Evolutionary conservation across 768 basidiomycete genomes (phyloP).

Genomic region (Rhodotorula sphaerocarpa): DNA sequence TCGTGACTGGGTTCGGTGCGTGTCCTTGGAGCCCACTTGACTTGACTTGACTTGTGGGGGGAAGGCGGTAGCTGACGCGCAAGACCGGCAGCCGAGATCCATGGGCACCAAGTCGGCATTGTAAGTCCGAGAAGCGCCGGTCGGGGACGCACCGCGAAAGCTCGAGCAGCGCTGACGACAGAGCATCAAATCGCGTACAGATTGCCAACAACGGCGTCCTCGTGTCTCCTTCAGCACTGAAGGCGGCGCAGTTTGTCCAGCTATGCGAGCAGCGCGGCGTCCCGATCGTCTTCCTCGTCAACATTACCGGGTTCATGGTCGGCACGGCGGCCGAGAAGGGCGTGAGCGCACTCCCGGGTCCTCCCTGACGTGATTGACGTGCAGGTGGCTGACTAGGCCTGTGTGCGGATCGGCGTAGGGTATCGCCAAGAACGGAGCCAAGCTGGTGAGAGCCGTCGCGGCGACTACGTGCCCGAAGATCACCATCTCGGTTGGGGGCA

Average conservation of each 20-base stretch:
- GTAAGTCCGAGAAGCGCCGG: conserved; percentile 37
- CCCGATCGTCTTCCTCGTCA: conserved; percentile 85
- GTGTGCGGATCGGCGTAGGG: too few species aligned
- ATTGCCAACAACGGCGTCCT: conserved; percentile 89
- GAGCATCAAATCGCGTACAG: conserved; percentile 17
- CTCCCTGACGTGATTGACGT: accelerated
- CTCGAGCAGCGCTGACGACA: too few species aligned
- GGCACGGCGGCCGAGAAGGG: conserved; percentile 89
- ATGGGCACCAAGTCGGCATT: conserved; percentile 83
- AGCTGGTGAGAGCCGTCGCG: conserved; percentile 93
- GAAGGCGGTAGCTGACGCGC: too few species aligned
- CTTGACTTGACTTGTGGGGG: too few species aligned
- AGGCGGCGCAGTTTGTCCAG: conserved; percentile 91
- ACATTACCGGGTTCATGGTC: conserved; percentile 97
- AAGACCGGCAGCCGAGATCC: conserved; percentile 67
- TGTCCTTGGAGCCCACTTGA: too few species aligned
- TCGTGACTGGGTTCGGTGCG: conserved; percentile 58
- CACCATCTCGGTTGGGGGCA: conserved; percentile 85
- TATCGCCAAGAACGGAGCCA: conserved; percentile 90
- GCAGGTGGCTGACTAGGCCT: too few species aligned
- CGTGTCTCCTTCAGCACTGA: conserved; percentile 84
- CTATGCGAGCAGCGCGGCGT: conserved; percentile 84
- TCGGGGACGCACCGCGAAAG: too few species aligned
- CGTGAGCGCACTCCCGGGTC: conserved; percentile 39
- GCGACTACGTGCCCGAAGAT: conserved; percentile 90